Base-by-base conservation (phyloP, 345 rosid genomes). In the Leavenworthia alabamica region DNA sequence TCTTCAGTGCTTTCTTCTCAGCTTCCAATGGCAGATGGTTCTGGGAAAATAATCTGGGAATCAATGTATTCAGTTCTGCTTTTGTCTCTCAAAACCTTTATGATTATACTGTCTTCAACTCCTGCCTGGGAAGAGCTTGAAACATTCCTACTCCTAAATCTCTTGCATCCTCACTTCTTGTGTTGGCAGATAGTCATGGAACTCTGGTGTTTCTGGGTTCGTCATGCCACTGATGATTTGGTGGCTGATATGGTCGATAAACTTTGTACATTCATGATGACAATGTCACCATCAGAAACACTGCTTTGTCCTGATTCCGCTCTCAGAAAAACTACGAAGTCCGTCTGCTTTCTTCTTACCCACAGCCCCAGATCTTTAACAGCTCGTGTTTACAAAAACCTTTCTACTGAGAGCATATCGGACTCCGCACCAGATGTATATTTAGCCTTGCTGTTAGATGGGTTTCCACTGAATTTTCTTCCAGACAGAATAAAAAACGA, bases 151-250 rank as follows among this genome's bases (percentile, higher is more conserved):
- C 73, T 86, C 27, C 82, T 82, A 44, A 93, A 86, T 79, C 75
- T 93, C 58, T 80, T 83, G 71, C 96, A 93, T 73, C 94, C 96
- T 42, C 91, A 93, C 73, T 75, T 26, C 28, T 26, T 87, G 62
- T 89, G 99, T 67, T 75, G 80, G 80, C 94, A 93, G 77, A 78
- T 83, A 53, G 73, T 85, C 23, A 56, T 75, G 82, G 99, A 93
- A 61, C 86, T 93, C 37, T 85, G 87, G 90, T 79, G 96, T 82
- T 93, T 92, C 68, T 60, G 83, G 75, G 62, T 79, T 63, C 79
- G 88, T 31, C 73, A 83, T 73, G 85, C 88, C 77, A 82, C 81
- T 60, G 67, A 43, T 16, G 78, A 79, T 62, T 64, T 73, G 62
- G 80, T 73, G 56, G 72, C 72, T 37, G 68, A 16, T 55, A 67